Base-by-base conservation (phyloP, 192 early-diverging fungal species). In the Spinellus fusiger region DNA sequence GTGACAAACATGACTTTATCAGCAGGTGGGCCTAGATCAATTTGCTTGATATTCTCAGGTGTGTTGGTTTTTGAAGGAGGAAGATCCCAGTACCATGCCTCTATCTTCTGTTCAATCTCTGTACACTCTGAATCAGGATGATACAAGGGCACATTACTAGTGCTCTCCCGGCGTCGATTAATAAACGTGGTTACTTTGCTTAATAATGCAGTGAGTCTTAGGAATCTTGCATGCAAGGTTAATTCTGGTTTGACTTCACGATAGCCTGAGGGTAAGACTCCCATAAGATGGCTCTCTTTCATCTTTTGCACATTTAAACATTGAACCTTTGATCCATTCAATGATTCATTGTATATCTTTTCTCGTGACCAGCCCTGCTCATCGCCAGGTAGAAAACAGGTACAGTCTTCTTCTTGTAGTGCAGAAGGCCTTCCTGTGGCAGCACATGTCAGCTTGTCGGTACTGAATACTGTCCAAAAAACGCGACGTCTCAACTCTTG, bases 381-480 rank as follows among this genome's bases (percentile, higher is more conserved):
- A 35, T 68, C 68, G 40, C 75, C 76, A 6, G 82, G 82, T 33
- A 81, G 28, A 15, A 77, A 37, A 2, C 78, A 65, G 12, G 79
- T 76, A 52, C 75, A 77, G 27, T 80, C 78, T 5, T 54, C 61
- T 20, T 80, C 77, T 15, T 76, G 72, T 18, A 84, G 67, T 47
- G 73, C 65, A 31, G 63, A 57, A 1, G 82, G 80, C 49, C 79
- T 59, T 22, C 82, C 82, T n/a, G 71, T 69, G 5, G 66, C 54
- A 35, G 70, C 66, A 26, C 73, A 66, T 38, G 70, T 50, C 23
- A 75, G 61, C 72, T 65, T 73, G 59, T 84, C 82, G 35, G 80
- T n/a, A 6, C 68, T 61, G 47, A 78, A 84, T 31, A 72, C 64
- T 1, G 61, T 49, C 82, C 82, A 84, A 28, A 81, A 84, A 16